Percentiles rank a stretch among this genome's conserved stretches.
These are phyloP conservation scores for Physocladia obscura DNA, from an alignment of 192 early-diverging fungal species.

Conservation along the genomic window DNA sequence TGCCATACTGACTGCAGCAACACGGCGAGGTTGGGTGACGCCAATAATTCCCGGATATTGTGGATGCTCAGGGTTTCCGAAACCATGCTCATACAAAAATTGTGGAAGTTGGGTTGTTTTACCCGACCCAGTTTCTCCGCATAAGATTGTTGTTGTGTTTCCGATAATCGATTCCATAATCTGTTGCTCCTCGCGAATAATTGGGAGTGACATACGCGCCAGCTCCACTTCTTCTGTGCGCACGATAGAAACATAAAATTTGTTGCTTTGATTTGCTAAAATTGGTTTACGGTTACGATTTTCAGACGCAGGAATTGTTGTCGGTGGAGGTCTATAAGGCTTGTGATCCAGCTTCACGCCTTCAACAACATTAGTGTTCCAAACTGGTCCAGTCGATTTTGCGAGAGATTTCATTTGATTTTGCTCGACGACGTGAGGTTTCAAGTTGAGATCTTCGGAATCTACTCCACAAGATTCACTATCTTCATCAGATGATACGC, in stretches of 20 bases:
- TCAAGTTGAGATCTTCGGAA: too few species aligned
- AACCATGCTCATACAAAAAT: slow-evolving; percentile 98
- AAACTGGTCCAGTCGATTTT: slow-evolving; percentile 12
- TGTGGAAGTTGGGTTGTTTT: slow-evolving; percentile 98
- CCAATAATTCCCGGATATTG: slow-evolving; percentile 85
- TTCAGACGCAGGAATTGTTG: not conserved
- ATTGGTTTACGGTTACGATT: not conserved
- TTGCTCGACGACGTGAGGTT: too few species aligned
- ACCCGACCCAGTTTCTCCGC: slow-evolving; percentile 94
- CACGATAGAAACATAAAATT: slow-evolving; percentile 65
- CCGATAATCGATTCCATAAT: slow-evolving; percentile 95
- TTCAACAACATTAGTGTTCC: slow-evolving; percentile 41
- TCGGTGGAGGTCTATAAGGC: slow-evolving; percentile 8
- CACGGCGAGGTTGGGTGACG: slow-evolving; percentile 96
- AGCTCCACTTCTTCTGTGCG: slow-evolving; percentile 73
- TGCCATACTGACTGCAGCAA: slow-evolving; percentile 96
- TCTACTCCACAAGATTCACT: slow-evolving; percentile 1
- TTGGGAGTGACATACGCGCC: slow-evolving; percentile 79
- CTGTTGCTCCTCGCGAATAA: slow-evolving; percentile 90
- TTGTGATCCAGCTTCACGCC: slow-evolving; percentile 36
- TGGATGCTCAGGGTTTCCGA: slow-evolving; percentile 74
- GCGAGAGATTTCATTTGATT: not conserved
- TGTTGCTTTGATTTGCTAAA: not conserved
- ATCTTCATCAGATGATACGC: slow-evolving; percentile 2
- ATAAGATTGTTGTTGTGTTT: slow-evolving; percentile 88